phyloP scores from a whole-genome alignment of 176 grass and related monocot genomes.

The sorghum (Sorghum bicolor) region DNA sequence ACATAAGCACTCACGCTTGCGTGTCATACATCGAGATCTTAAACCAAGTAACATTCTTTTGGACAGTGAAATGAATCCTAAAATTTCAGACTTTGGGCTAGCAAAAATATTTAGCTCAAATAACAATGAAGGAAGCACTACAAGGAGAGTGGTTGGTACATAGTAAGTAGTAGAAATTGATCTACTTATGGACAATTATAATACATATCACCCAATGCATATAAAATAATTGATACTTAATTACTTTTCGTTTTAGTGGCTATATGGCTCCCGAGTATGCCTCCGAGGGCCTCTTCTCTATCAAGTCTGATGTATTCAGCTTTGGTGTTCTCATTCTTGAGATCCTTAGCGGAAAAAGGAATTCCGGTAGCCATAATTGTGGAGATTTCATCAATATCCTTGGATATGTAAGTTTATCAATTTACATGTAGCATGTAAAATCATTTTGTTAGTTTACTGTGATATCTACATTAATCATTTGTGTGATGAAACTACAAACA shows the following conservation, averaged over 20 bases:
- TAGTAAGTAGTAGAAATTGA: neutral
- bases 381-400: slow-evolving; percentile 21
- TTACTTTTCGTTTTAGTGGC: neutral
- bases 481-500: neutral
- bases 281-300: slow-evolving; percentile 6
- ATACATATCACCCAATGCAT: neutral
- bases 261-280: slow-evolving; percentile 31
- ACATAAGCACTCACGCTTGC: slow-evolving; percentile 44
- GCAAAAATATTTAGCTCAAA: slow-evolving; percentile 51
- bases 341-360: slow-evolving; percentile 13
- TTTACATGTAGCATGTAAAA: neutral
- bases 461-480: neutral
- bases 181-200: neutral
- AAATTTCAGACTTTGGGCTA: slow-evolving; percentile 45
- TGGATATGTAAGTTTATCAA: slow-evolving; percentile 12
- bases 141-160: slow-evolving; percentile 32
- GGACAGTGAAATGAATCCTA: slow-evolving; percentile 34
- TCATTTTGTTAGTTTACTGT: neutral
- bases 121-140: slow-evolving; percentile 25
- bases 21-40: slow-evolving; percentile 52
- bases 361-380: neutral
- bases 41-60: slow-evolving; percentile 52
- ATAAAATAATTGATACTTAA: neutral
- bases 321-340: slow-evolving; percentile 27
- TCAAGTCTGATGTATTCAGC: slow-evolving; percentile 2